Evolutionary conservation across 768 basidiomycete genomes (phyloP), one percentile per base, ranked within the genome.

Genomic region (Mycena vulgaris): DNA sequence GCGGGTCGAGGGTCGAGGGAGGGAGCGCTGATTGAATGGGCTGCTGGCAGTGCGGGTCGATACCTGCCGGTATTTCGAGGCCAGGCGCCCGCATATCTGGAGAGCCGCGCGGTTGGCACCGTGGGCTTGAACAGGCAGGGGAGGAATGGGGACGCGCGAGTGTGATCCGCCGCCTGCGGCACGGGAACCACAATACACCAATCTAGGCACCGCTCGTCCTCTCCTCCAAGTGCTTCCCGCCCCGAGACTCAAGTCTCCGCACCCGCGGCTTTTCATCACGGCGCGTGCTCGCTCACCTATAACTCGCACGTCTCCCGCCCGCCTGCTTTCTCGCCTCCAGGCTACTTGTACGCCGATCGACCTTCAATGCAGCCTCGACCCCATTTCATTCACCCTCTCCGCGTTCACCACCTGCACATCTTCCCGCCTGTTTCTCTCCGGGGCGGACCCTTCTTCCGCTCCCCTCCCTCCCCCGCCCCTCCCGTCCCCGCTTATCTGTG

Each of bases 291-390:
- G 23, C 55, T 52, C 30, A 31, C 30, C 51, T 13, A 27, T 52
- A 13, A 31, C 51, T 52, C 51, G 13, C 51, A 52, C 30, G 30
- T 52, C 51, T 52, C 51, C 51, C 51, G 51, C 30, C 30, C 51
- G 7, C 51, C 42, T 45, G 42, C 21, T 21, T 45, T 45, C 42
- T 45, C 42, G 42, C 42, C 42, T 45, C 42, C 42, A n/a, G 21
- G 42, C 28, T 52, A 31, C 31, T 52, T 33, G 30, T 53, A 53
- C 52, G 19, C 52, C 31, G 21, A 35, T 53, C 52, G 52, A 35
- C 52, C 52, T 53, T 53, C 52, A 53, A 35, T 53, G n/a, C 25
- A 53, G 31, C 31, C 52, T 53, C 52, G 52, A 53, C 31, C 31
- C 52, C 52, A 52, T 31, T 53, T 52, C 51, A 52, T 30, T 31